Evolutionary conservation across 768 basidiomycete species (phyloP).

Genomic region (Pleurotus salmoneostramineus): DNA sequence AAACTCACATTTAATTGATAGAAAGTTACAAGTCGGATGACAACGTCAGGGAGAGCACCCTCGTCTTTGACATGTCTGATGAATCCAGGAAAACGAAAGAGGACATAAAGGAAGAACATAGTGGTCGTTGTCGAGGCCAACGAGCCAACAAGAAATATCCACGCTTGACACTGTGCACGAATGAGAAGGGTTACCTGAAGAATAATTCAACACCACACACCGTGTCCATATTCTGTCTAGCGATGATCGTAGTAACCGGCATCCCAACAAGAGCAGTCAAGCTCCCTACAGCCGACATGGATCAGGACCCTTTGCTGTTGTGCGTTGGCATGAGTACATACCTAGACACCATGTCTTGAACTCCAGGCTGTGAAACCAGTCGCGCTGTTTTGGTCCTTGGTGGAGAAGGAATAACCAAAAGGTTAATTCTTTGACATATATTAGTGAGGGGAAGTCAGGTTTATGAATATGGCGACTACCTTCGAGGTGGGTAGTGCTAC

Average conservation of each 20-base stretch:
- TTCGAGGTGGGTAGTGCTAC: conserved; percentile 78
- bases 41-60: conserved; percentile 71
- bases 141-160: conserved; percentile 74
- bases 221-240: conserved; percentile 53
- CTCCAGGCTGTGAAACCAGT: conserved; percentile 82
- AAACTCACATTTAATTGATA: conserved; percentile 72
- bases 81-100: conserved; percentile 67
- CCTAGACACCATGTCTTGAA: conserved; percentile 70
- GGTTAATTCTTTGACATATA: conserved; percentile 48
- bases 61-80: conserved; percentile 66
- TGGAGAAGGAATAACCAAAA: conserved; percentile 85
- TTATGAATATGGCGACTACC: conserved; percentile 31
- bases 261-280: conserved; percentile 62
- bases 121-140: conserved; percentile 65
- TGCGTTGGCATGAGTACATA: conserved; percentile 22
- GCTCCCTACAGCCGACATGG: conserved; percentile 44
- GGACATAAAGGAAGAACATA: conserved; percentile 66
- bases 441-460: neutral
- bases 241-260: conserved; percentile 63
- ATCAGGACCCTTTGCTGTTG: conserved; percentile 3
- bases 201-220: conserved; percentile 29
- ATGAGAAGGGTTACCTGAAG: conserved; percentile 8
- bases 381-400: conserved; percentile 64
- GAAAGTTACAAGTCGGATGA: conserved; percentile 70
- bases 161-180: conserved; percentile 55